Evolutionary conservation across 768 basidiomycete genomes (phyloP).

Genomic region (Suillus americanus): DNA sequence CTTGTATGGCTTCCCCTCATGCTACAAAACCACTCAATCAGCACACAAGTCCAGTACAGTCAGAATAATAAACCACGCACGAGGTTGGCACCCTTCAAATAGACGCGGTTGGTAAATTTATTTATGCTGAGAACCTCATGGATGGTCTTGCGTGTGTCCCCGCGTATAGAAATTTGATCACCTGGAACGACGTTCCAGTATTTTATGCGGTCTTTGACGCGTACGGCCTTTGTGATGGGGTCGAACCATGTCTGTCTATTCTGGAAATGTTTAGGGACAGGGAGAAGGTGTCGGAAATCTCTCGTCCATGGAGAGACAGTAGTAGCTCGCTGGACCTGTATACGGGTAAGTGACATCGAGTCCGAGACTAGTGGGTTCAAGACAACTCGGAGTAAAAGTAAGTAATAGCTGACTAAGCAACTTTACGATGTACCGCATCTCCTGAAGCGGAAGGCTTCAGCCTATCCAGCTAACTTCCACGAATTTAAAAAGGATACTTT

Average conservation of each 20-base stretch:
- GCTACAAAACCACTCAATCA: conserved; percentile 5
- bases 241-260: conserved; percentile 45
- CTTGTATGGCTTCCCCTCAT: conserved; percentile 23
- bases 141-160: conserved; percentile 57
- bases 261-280: conserved; percentile 55
- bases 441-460: not conserved
- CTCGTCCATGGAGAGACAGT: conserved; percentile 59
- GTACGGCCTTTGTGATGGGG: conserved; percentile 49
- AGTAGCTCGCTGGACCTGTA: conserved; percentile 44
- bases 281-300: conserved; percentile 63
- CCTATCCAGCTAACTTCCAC: too few relatives aligned
- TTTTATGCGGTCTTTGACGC: conserved; percentile 70
- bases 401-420: conserved; percentile 1
- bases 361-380: not conserved
- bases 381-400: not conserved
- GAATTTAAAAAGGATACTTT: too few relatives aligned
- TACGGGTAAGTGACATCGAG: conserved; percentile 31
- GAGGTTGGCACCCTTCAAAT: conserved; percentile 46
- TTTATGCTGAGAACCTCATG: conserved; percentile 77
- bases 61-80: conserved; percentile 21
- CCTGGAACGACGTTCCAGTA: conserved; percentile 89
- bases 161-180: conserved; percentile 70
- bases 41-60: not conserved
- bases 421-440: not conserved
- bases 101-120: conserved; percentile 65